Evolutionary conservation across 139 green algal species (phyloP).

Genomic region (Mesostigma viride): DNA sequence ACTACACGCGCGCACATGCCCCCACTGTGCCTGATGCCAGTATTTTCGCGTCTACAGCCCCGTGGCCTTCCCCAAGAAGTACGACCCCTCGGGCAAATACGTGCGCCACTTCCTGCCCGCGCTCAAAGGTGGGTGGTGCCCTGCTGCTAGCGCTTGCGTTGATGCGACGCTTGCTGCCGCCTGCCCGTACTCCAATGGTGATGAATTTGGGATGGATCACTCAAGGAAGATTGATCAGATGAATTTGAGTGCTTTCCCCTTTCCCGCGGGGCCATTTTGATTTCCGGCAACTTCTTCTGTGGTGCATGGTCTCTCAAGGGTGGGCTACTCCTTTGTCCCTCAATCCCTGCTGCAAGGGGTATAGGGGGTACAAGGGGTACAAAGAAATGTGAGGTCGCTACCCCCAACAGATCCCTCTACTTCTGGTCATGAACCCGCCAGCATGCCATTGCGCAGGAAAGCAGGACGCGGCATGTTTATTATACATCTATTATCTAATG

Average conservation of each 20-base stretch:
- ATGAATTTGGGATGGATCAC: not conserved
- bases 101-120: slow-evolving; percentile 75
- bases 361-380: too few species aligned
- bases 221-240: not conserved
- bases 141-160: not conserved
- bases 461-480: too few species aligned
- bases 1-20: not conserved
- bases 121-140: slow-evolving; percentile 48
- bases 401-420: too few species aligned
- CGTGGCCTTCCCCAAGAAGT: slow-evolving; percentile 80
- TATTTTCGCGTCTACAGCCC: slow-evolving; percentile 44
- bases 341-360: too few species aligned
- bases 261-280: not conserved
- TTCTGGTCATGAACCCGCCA: too few species aligned
- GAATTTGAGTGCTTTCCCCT: not conserved
- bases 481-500: slow-evolving; percentile 8
- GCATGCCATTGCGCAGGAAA: too few species aligned
- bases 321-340: too few species aligned
- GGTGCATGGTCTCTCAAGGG: too few species aligned
- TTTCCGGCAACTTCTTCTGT: slow-evolving; percentile 7
- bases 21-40: not conserved
- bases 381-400: too few species aligned
- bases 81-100: slow-evolving; percentile 75
- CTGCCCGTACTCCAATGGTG: not conserved
- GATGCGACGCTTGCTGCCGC: not conserved